Base-by-base conservation (phyloP, 108 stramenopile genomes). In the Fragilaria crotonensis region DNA sequence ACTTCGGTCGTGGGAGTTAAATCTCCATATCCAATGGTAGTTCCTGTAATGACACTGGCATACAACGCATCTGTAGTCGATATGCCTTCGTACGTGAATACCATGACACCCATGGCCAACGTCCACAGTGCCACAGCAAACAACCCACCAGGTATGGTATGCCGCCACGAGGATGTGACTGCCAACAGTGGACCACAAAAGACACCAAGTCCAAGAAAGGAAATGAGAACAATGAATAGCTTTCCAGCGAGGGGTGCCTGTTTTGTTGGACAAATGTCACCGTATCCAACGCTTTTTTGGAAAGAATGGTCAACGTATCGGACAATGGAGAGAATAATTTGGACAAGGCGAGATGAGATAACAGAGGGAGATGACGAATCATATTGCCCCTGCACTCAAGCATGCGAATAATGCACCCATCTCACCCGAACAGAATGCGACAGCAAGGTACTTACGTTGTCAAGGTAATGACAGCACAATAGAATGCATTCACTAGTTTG, bases 161-260 rank as follows among this genome's bases (percentile, higher is more conserved):
- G 45, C n/a, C 45, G 62, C 80, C 80, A 81, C 0, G 72, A 71
- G 4, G 72, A 67, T 19, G 80, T 55, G 45, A 77, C 33, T 11
- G 52, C 62, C 64, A 81, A 61, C 3, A 81, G 59, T 46, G 80
- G 80, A 27, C 80, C 80, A 53, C 75, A 73, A 54, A 81, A 77
- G 46, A 81, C 73, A 4, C 80, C 80, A 23, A 81, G 55, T 22
- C 80, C 80, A 60, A 32, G 54, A 25, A 81, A 66, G 4, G 72
- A 60, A 25, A 74, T 52, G n/a, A 63, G 19, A 0, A 70, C 47
- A 29, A 81, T 59, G 48, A 81, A 81, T 18, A 75, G 22, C 51
- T 55, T 25, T 41, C 80, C 80, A 4, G 57, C 19, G 11, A 57
- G 26, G 26, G 57, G 49, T 3, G 63, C 48, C 22, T 77, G 48